Evolutionary conservation across 257 asterid genomes (phyloP).

Genomic region (Jacaranda mimosifolia): DNA sequence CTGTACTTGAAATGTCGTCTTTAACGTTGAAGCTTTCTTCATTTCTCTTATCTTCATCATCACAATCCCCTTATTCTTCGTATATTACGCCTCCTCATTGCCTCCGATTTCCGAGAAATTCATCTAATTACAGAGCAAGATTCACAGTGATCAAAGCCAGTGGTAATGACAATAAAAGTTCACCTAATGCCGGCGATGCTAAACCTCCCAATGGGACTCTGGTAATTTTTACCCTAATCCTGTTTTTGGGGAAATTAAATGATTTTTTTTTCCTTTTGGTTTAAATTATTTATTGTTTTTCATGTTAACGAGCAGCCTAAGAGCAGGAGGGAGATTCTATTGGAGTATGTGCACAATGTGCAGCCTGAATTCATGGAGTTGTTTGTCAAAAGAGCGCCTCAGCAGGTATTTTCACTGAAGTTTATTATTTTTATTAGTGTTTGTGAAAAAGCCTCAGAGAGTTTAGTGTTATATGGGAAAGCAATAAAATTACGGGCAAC

Average conservation of each 20-base stretch:
- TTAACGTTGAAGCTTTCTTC: constrained; percentile 60
- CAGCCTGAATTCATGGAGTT: constrained; percentile 98
- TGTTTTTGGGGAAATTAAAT: constrained; percentile 1
- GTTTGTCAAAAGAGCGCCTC: constrained; percentile 91
- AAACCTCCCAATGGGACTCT: constrained; percentile 69
- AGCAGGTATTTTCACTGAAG: constrained; percentile 63
- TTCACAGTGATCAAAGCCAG: constrained; percentile 60
- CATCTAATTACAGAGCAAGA: constrained; percentile 48
- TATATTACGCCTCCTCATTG: constrained; percentile 41
- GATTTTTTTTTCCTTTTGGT: neutral
- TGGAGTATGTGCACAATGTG: constrained; percentile 96
- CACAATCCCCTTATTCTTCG: constrained; percentile 46
- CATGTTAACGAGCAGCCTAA: constrained; percentile 54
- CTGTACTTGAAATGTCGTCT: constrained; percentile 61
- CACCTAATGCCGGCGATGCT: constrained; percentile 64
- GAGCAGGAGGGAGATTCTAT: constrained; percentile 84
- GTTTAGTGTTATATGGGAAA: neutral
- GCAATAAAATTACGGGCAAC: neutral
- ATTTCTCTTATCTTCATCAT: constrained; percentile 46
- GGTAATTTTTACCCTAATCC: constrained; percentile 48
- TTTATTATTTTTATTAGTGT: constrained; percentile 17
- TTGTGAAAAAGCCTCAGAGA: constrained; percentile 46
- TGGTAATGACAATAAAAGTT: constrained; percentile 44
- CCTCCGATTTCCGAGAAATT: constrained; percentile 49
- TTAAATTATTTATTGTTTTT: neutral